Base-by-base conservation (phyloP, 768 basidiomycete species). In the Suillus decipiens region DNA sequence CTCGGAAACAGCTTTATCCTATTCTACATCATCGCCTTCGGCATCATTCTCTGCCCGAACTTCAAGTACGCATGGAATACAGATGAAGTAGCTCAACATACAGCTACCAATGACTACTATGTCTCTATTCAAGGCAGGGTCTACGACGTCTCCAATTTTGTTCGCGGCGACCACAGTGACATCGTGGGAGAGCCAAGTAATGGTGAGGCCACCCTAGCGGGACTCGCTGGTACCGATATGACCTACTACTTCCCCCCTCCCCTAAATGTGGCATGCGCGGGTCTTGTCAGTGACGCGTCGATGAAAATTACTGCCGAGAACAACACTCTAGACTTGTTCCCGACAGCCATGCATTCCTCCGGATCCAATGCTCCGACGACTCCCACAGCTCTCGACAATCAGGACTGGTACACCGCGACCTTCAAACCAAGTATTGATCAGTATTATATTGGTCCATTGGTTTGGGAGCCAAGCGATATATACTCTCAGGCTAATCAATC, bases 21-120 rank as follows among this genome's bases (percentile, higher is more conserved):
- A 67, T 89, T 89, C 77, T 88, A 87, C 71, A 87, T 89, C 78
- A 80, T 89, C 68, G 79, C 79, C 48, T 88, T 89, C 69, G 88
- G 87, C 41, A 64, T 74, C 28, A 75, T 89, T 41, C 81, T 89
- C 45, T 89, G 88, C 66, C 88, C 88, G 10, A 68, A 87, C 70
- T 83, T 81, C 69, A 77, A 86, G 72, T 82, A 86, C 67, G 89
- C 82, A 5, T 88, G 87, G 86, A 80, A 79, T 42, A 62, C 70
- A 4, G 68, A 68, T 0, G 82, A 89, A 69, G 80, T 89, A 42
- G 75, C 73, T 2, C 77, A 84, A 54, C 85, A 91, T 69, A 73
- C 78, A 0, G 79, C 76, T 15, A 70, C 73, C 61, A 77, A 81
- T 60, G 82, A 88, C 71, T 89, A 81, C 72, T 90, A 84, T 78